These are phyloP conservation scores for Penicillium canescens DNA, from an alignment of 495 filamentous ascomycete species.

Conservation along the genomic window DNA sequence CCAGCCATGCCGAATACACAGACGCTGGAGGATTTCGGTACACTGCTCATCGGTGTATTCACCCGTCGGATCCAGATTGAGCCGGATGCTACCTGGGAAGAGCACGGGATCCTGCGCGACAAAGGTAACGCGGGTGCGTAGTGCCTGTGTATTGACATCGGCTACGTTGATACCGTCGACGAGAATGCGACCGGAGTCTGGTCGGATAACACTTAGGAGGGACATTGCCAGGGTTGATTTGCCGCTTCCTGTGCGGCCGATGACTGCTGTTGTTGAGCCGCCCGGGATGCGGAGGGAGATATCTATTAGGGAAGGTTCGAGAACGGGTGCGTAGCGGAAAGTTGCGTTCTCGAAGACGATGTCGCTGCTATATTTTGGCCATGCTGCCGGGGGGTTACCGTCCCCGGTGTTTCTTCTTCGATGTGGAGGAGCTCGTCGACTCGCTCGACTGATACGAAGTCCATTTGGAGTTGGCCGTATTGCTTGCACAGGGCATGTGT, in stretches of 20 bases:
- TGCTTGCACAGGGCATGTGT: constrained; percentile 72
- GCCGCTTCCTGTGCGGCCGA: constrained; percentile 64
- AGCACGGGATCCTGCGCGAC: constrained; percentile 66
- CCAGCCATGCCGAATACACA: constrained; percentile 55
- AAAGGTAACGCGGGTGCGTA: constrained; percentile 61
- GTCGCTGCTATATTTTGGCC: constrained; percentile 68
- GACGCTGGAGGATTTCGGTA: constrained; percentile 46
- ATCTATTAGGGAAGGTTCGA: constrained; percentile 65
- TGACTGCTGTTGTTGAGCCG: constrained; percentile 66
- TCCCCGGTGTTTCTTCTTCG: constrained; percentile 68
- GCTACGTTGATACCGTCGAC: constrained; percentile 62
- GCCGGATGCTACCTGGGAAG: constrained; percentile 60
- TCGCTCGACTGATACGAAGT: constrained; percentile 84
- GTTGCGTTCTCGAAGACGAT: constrained; percentile 76
- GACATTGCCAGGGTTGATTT: constrained; percentile 69
- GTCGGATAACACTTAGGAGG: constrained; percentile 57
- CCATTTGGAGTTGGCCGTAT: constrained; percentile 84
- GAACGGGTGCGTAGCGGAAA: constrained; percentile 72
- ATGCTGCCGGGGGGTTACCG: constrained; percentile 68
- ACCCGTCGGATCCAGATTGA: constrained; percentile 55
- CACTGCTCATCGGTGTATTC: constrained; percentile 53
- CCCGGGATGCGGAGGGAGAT: constrained; percentile 70
- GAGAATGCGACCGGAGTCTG: constrained; percentile 54
- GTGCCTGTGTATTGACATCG: constrained; percentile 57
- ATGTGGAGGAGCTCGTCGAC: constrained; percentile 75